Conservation (phyloP, 2,329 filamentous ascomycete genomes). For the Zymoseptoria ardabiliae region DNA sequence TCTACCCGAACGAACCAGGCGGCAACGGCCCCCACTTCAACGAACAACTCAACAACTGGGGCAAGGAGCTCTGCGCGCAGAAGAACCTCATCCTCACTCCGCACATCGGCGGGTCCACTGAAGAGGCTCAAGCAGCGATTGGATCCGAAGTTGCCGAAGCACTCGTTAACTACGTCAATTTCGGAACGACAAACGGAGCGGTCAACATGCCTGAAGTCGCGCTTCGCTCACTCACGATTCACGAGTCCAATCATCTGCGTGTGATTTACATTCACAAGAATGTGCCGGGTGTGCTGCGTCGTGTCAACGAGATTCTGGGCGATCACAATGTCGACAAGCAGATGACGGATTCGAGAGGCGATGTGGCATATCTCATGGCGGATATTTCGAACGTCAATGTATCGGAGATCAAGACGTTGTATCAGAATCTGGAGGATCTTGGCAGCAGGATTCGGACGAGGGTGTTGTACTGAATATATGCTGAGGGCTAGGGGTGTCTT, state of each 20-base stretch:
- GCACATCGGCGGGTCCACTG: constrained; percentile 94
- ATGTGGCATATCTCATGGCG: constrained; percentile 94
- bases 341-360: constrained; percentile 89
- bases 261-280: constrained; percentile 97
- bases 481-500: background rate
- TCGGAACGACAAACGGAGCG: constrained; percentile 80
- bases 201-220: constrained; percentile 96
- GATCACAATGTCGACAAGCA: constrained; percentile 99
- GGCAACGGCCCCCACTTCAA: constrained; percentile 95
- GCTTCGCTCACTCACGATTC: constrained; percentile 79
- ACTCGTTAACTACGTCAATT: constrained; percentile 90
- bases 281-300: constrained; percentile 86
- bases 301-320: constrained; percentile 89
- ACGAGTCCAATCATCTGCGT: constrained; percentile 82
- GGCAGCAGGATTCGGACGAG: constrained; percentile 40
- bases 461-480: constrained; percentile 37
- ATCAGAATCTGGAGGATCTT: constrained; percentile 71
- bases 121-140: constrained; percentile 94
- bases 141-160: constrained; percentile 86
- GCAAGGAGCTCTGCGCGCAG: constrained; percentile 71
- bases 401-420: constrained; percentile 76
- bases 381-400: constrained; percentile 84
- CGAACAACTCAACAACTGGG: constrained; percentile 73
- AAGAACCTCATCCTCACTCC: constrained; percentile 94
- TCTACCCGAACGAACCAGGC: constrained; percentile 88